Conservation (phyloP, 768 basidiomycete genomes). For the Podaxis sp. region DNA sequence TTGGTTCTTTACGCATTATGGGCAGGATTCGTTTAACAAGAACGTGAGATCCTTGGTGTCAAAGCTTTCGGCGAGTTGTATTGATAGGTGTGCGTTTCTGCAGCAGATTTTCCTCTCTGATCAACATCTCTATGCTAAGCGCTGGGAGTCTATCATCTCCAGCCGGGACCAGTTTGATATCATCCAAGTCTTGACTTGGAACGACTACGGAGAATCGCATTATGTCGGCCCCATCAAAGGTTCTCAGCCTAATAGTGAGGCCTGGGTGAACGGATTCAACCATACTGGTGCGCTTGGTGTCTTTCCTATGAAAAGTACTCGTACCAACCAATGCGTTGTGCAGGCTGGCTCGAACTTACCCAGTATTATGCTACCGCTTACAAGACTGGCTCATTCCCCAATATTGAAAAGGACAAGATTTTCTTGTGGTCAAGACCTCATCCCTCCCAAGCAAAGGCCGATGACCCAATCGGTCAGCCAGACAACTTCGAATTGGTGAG, state of each 20-base stretch:
- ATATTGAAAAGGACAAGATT: conserved; percentile 54
- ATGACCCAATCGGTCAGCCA: conserved; percentile 53
- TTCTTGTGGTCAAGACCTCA: conserved; percentile 72
- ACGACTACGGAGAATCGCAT: conserved; percentile 75
- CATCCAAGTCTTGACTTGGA: conserved; percentile 62
- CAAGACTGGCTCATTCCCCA: conserved; percentile 63
- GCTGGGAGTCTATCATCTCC: conserved; percentile 63
- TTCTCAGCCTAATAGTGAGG: conserved; percentile 64
- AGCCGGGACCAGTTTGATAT: conserved; percentile 57
- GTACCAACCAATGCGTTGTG: neutral
- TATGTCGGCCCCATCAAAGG: conserved; percentile 79
- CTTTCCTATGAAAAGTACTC: neutral
- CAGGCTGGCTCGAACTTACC: conserved; percentile 64
- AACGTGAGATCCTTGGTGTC: conserved; percentile 42
- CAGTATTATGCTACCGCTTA: conserved; percentile 66
- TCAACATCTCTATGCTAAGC: conserved; percentile 58
- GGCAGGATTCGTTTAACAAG: conserved; percentile 62
- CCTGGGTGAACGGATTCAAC: conserved; percentile 67
- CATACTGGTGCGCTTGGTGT: conserved; percentile 36
- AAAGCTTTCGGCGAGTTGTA: neutral
- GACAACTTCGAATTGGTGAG: conserved; percentile 53
- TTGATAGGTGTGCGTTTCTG: neutral
- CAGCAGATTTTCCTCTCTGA: conserved; percentile 66
- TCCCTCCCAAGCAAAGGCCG: conserved; percentile 46
- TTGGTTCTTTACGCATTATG: conserved; percentile 81